Percentiles rank a stretch among this genome's conserved stretches.
These are phyloP conservation scores for Beauveria asiatica DNA, from an alignment of 2,329 filamentous ascomycete genomes.

Conservation along the genomic window DNA sequence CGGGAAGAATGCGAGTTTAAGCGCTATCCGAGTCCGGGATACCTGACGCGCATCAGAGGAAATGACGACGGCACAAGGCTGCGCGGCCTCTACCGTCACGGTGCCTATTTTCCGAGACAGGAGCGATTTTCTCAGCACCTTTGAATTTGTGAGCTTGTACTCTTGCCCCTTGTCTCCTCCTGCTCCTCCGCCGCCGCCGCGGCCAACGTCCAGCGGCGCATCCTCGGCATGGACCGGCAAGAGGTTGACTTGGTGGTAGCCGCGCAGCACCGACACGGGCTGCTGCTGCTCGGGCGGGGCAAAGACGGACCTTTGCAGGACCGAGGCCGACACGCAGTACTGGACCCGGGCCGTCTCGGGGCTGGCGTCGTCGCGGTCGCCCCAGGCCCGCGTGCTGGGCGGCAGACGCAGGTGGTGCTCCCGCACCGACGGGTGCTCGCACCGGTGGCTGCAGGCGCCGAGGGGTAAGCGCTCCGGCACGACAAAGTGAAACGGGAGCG, in stretches of 20 bases:
- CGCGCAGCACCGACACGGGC: neutral
- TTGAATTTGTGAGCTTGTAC: neutral
- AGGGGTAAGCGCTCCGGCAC: neutral
- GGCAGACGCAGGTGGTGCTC: slow-evolving; percentile 6
- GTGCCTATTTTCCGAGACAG: neutral
- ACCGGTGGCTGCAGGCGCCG: neutral
- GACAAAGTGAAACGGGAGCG: slow-evolving; percentile 4
- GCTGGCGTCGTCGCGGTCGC: neutral
- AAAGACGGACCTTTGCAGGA: neutral
- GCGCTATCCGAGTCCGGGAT: neutral
- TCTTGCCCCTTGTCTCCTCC: neutral
- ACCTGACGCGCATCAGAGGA: neutral
- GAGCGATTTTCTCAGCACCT: neutral
- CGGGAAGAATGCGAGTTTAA: neutral
- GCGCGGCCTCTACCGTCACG: neutral
- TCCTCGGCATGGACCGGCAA: neutral
- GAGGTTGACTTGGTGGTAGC: neutral
- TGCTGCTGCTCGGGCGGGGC: neutral
- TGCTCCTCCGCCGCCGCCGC: neutral
- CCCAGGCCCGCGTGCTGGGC: neutral
- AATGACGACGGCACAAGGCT: neutral
- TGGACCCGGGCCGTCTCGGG: slow-evolving; percentile 1
- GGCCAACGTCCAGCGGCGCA: neutral
- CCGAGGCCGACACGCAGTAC: neutral
- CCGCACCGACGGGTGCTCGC: neutral